phyloP scores from a whole-genome alignment of 768 basidiomycete species.

The Heimioporus sp. region DNA sequence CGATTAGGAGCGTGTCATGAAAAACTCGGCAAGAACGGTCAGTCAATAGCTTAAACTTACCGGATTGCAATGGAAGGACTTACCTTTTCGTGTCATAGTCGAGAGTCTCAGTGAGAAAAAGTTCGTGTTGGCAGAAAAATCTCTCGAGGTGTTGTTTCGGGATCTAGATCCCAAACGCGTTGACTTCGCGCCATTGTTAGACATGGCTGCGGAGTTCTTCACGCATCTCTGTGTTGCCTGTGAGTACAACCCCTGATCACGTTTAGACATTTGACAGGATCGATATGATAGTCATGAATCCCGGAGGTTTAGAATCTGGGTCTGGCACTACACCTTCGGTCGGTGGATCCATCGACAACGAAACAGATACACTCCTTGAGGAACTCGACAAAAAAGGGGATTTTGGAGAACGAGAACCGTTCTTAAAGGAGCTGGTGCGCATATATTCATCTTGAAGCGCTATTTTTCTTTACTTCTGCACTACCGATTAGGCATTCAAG shows the following conservation, averaged over 20 bases:
- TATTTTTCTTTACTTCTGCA: background rate
- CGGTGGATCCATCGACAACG: background rate
- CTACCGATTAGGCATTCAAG: background rate
- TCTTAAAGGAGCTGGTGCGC: background rate
- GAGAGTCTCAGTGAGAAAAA: background rate
- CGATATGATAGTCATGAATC: background rate
- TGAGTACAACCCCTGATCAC: background rate
- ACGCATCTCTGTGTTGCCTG: conserved; percentile 2
- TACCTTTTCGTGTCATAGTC: conserved; percentile 1
- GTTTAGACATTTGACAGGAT: background rate
- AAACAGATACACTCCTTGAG: conserved; percentile 2
- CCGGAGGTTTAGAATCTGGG: background rate
- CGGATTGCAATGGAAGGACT: background rate
- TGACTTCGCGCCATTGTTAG: background rate
- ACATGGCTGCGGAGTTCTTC: background rate
- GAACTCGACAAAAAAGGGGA: background rate
- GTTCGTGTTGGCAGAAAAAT: background rate
- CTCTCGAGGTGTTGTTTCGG: background rate
- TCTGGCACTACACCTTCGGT: background rate
- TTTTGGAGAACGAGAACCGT: background rate
- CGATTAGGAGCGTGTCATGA: too few species aligned
- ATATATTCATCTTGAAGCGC: background rate
- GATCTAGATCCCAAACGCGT: background rate
- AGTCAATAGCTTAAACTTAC: background rate
- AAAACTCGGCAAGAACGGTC: too few species aligned